Evolutionary conservation across 2,329 filamentous ascomycete genomes (phyloP).

Genomic region (Penicillium janthinellum): DNA sequence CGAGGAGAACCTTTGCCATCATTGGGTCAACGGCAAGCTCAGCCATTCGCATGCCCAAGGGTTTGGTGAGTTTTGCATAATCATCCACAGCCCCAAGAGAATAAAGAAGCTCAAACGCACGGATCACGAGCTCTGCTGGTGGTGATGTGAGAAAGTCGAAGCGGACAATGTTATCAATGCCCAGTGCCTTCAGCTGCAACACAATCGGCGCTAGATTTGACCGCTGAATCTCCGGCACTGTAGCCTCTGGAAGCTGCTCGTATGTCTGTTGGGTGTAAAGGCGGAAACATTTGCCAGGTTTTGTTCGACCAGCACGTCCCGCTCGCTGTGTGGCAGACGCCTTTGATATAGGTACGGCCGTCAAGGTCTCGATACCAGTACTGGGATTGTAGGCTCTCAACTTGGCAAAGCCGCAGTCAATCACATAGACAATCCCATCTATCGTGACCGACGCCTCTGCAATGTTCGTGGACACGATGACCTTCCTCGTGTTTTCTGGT

Average conservation of each 20-base stretch:
- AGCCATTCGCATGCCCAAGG: slow-evolving; percentile 87
- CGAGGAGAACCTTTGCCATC: slow-evolving; percentile 86
- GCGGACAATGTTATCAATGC: slow-evolving; percentile 89
- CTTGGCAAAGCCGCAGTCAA: slow-evolving; percentile 91
- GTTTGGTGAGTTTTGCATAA: slow-evolving; percentile 86
- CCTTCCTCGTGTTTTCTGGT: slow-evolving; percentile 80
- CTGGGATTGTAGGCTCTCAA: slow-evolving; percentile 79
- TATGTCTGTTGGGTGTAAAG: slow-evolving; percentile 82
- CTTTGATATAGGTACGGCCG: slow-evolving; percentile 79
- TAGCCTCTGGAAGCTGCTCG: slow-evolving; percentile 66
- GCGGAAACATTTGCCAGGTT: slow-evolving; percentile 89
- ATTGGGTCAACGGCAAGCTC: slow-evolving; percentile 92
- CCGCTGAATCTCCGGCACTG: slow-evolving; percentile 86
- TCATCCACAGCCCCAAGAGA: slow-evolving; percentile 84
- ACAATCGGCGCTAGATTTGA: slow-evolving; percentile 87
- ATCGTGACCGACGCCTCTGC: slow-evolving; percentile 96
- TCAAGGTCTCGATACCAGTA: slow-evolving; percentile 86
- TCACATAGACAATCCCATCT: slow-evolving; percentile 84
- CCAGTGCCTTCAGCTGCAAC: slow-evolving; percentile 89
- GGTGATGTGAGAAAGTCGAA: slow-evolving; percentile 89
- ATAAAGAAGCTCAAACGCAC: slow-evolving; percentile 84
- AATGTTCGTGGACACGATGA: slow-evolving; percentile 93
- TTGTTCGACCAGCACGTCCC: slow-evolving; percentile 85
- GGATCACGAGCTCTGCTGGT: slow-evolving; percentile 79
- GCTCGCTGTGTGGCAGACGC: slow-evolving; percentile 91